Evolutionary conservation across 73 alveolate species (phyloP), one percentile per base, ranked within the genome.

Genomic region (Chromera velia): DNA sequence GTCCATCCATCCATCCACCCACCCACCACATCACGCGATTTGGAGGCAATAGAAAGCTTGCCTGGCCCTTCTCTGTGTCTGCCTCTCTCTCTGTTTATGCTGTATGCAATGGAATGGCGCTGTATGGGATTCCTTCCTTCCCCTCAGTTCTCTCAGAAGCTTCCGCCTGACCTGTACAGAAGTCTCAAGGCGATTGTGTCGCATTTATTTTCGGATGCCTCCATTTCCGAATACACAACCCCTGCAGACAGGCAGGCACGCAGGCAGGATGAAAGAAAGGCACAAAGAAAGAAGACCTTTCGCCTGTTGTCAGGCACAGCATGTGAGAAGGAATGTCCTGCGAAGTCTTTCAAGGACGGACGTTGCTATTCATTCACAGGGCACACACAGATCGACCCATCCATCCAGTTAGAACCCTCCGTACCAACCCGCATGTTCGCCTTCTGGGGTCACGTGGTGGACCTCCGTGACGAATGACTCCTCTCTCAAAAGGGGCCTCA

Each of bases 151-250:
- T 76, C 75, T 1, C 71, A 63, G 71, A 0, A 48, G 67, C 32
- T 7, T 26, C 9, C 1, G 24, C 1, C 4, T 19, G 26, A 0
- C 29, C 24, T 17, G 0, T 17, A 28, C 24, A 17, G 7, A 62
- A 31, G n/a, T 24, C 9, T 17, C 0, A 0, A 22, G 29, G 70
- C 1, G n/a, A 29, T 32, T 9, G 9, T n/a, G 18, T 63, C 70
- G 70, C 24, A 63, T 29, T 63, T 32, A 1, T 9, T 17, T 7
- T 17, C 63, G 63, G 18, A 45, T 7, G 83, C 83, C 66, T 76
- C 76, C 83, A 76, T 76, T 70, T 76, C 83, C 33, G 76, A 76
- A 70, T 76, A 76, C 48, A 76, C 83, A 29, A 76, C 83, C 13
- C 83, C 83, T 6, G 83, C 83, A 34, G 63, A 49, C 24, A 34